Evolutionary conservation across 2,329 filamentous ascomycete genomes (phyloP), one percentile per base, ranked within the genome.

Genomic region (Fusarium sp.): DNA sequence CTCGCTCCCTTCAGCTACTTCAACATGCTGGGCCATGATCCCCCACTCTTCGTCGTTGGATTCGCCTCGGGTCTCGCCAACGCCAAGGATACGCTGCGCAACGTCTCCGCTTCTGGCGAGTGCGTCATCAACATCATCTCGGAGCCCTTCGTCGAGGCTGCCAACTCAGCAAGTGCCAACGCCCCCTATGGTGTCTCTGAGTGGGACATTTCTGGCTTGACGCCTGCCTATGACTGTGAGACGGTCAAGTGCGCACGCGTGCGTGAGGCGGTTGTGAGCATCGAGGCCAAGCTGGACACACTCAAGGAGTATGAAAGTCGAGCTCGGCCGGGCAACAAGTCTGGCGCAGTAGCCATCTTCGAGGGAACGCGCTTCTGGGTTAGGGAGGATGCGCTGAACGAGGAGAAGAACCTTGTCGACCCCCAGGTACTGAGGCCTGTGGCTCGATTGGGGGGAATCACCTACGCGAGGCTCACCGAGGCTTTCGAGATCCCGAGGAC

Each of bases 331-430:
- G 94, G 93, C 3, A 91, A 91, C 82, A 94, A 90, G 84, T 91
- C 91, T 1, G 90, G 91, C 1, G 91, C 92, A 5, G 76, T 97
- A 68, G 92, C 88, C 2, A 87, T 97, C 36, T 85, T 98, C 12
- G 94, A 98, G 82, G 95, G 94, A 0, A 90, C 92, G 36, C 86
- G 91, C 30, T 97, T 98, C 77, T 98, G 95, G 94, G 94, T 91
- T 2, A 84, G 95, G 56, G 94, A 97, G 78, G 95, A 98, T 81
- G 94, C 94, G 3, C 83, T 97, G 65, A 93, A 97, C 73, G 89
- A 93, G 77, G 91, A 94, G 9, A 87, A 85, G 76, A 94, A 90
- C 71, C 74, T 93, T 43, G 85, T 98, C 61, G 92, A 97, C 79
- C 89, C 93, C 11, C 87, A 91, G 82, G 86, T 97, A 9, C 81